Conservation (phyloP, 805 yeast genomes). For the Metschnikowia borealis region DNA sequence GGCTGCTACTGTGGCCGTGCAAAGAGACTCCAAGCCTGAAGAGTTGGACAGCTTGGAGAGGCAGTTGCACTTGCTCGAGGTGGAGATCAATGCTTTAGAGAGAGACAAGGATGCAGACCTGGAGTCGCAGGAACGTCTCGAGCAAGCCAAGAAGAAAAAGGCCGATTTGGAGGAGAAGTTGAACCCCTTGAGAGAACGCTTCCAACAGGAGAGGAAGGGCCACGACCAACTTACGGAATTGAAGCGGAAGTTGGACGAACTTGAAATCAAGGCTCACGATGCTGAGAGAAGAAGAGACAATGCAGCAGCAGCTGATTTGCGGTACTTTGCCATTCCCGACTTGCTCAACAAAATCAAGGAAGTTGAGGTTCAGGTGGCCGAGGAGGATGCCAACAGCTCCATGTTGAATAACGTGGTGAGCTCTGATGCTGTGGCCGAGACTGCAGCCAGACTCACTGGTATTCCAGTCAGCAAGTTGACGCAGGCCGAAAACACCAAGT, state of each 20-base stretch:
- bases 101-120: constrained; percentile 86
- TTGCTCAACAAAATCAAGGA: constrained; percentile 68
- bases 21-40: constrained; percentile 97
- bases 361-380: constrained; percentile 73
- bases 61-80: constrained; percentile 84
- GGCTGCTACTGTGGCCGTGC: constrained; percentile 95
- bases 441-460: constrained; percentile 95
- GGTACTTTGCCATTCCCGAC: constrained; percentile 97
- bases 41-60: constrained; percentile 92
- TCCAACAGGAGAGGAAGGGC: constrained; percentile 81
- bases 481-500: constrained; percentile 90
- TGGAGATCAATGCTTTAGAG: constrained; percentile 94
- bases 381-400: constrained; percentile 63
- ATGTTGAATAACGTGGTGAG: constrained; percentile 89
- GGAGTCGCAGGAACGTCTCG: constrained; percentile 81
- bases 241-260: constrained; percentile 86
- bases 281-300: constrained; percentile 97
- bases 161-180: constrained; percentile 84
- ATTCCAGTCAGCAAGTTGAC: constrained; percentile 93
- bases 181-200: constrained; percentile 80
- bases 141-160: constrained; percentile 69
- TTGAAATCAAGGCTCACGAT: constrained; percentile 88
- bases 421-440: constrained; percentile 85
- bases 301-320: constrained; percentile 89
- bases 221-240: constrained; percentile 87